Conservation (phyloP, 805 yeast genomes). For the Suhomyces emberorum region DNA sequence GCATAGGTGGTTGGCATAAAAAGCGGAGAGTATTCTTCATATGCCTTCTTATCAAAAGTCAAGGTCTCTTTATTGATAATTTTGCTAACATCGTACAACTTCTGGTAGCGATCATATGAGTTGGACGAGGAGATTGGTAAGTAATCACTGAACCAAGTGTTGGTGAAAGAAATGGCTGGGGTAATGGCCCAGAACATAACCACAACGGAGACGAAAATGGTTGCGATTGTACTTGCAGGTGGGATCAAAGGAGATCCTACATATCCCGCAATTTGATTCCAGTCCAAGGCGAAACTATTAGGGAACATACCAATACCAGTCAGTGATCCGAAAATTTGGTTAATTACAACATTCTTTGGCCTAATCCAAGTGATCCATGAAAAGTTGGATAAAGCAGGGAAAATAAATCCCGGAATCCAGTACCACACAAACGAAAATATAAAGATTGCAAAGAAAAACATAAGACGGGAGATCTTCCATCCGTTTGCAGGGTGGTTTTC, state of each 20-base stretch:
- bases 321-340: slow-evolving; percentile 60
- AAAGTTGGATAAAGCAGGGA: slow-evolving; percentile 56
- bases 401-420: slow-evolving; percentile 59
- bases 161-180: slow-evolving; percentile 53
- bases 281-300: slow-evolving; percentile 53
- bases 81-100: slow-evolving; percentile 46
- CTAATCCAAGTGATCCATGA: slow-evolving; percentile 66
- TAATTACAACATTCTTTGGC: slow-evolving; percentile 56
- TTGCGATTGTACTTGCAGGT: slow-evolving; percentile 51
- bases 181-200: slow-evolving; percentile 47
- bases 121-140: slow-evolving; percentile 52
- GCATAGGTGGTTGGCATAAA: slow-evolving; percentile 59
- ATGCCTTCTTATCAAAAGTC: slow-evolving; percentile 44
- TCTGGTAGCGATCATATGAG: slow-evolving; percentile 50
- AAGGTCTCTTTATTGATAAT: slow-evolving; percentile 42
- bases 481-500: slow-evolving; percentile 55
- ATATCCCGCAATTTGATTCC: slow-evolving; percentile 58
- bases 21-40: slow-evolving; percentile 60
- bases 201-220: slow-evolving; percentile 34
- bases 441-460: slow-evolving; percentile 14
- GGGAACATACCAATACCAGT: slow-evolving; percentile 67
- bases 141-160: slow-evolving; percentile 57
- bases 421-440: slow-evolving; percentile 17
- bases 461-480: slow-evolving; percentile 50
- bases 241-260: slow-evolving; percentile 66